Evolutionary conservation across 805 yeast genomes (phyloP).

Genomic region (Cyberlindnera nakhonratchasimensis): DNA sequence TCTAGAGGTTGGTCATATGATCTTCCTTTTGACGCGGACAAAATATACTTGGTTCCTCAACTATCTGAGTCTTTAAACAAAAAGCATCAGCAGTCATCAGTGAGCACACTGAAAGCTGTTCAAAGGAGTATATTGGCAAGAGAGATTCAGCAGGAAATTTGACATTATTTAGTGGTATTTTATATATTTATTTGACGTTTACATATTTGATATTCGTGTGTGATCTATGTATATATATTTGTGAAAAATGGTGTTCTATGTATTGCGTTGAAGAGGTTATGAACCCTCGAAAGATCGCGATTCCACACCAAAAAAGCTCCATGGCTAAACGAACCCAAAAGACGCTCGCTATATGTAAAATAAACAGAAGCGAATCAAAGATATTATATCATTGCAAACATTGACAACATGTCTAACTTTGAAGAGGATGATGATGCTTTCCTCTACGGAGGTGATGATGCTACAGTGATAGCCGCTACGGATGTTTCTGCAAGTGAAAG

Average conservation of each 20-base stretch:
- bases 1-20: slow-evolving; percentile 61
- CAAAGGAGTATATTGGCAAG: slow-evolving; percentile 16
- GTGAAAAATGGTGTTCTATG: too few species aligned
- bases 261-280: slow-evolving; percentile 3
- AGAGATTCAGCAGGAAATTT: slow-evolving; percentile 23
- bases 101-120: slow-evolving; percentile 16
- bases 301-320: neutral
- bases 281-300: neutral
- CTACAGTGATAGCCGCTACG: neutral
- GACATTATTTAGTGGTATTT: neutral
- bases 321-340: neutral
- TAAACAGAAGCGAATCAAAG: too few species aligned
- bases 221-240: too few species aligned
- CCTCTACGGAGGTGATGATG: slow-evolving; percentile 28
- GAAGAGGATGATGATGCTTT: slow-evolving; percentile 69
- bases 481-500: neutral
- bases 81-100: neutral
- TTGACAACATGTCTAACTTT: slow-evolving; percentile 19
- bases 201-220: too few species aligned
- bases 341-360: too few species aligned
- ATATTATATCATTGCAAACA: neutral
- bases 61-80: neutral
- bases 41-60: slow-evolving; percentile 4
- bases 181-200: neutral
- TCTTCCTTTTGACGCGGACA: slow-evolving; percentile 39